Percentiles rank a stretch among this genome's conserved stretches.
phyloP scores from a whole-genome alignment of 1,284 basidiomycete genomes.

The Somion occarium region DNA sequence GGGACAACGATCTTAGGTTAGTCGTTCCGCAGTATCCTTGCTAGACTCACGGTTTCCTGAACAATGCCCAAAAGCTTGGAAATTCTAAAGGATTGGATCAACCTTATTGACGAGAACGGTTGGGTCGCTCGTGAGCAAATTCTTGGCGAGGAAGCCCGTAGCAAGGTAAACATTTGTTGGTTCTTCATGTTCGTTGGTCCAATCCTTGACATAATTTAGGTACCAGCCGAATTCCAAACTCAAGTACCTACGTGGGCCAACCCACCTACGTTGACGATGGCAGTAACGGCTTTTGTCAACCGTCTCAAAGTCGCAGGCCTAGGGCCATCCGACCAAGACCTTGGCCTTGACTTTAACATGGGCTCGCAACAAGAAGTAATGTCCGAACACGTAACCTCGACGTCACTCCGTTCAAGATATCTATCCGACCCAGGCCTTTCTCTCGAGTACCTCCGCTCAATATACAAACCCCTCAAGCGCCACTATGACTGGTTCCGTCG shows the following conservation, averaged over 20 bases:
- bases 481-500: slow-evolving; percentile 96
- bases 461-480: slow-evolving; percentile 80
- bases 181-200: slow-evolving; percentile 4
- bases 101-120: slow-evolving; percentile 87
- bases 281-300: slow-evolving; percentile 81
- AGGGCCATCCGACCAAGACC: slow-evolving; percentile 51
- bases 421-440: slow-evolving; percentile 59
- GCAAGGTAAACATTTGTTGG: slow-evolving; percentile 51
- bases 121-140: slow-evolving; percentile 97
- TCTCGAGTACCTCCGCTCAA: slow-evolving; percentile 64
- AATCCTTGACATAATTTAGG: slow-evolving; percentile 35
- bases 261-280: slow-evolving; percentile 90
- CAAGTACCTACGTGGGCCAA: slow-evolving; percentile 94
- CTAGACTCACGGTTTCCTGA: not conserved
- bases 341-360: slow-evolving; percentile 58
- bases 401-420: slow-evolving; percentile 37
- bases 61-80: slow-evolving; percentile 60
- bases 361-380: slow-evolving; percentile 44
- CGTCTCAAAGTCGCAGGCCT: slow-evolving; percentile 50
- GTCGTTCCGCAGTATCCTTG: too few species aligned
- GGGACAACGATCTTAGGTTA: slow-evolving; percentile 88
- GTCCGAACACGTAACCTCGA: slow-evolving; percentile 14
- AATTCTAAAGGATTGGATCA: slow-evolving; percentile 87
- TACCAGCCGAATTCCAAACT: slow-evolving; percentile 84
- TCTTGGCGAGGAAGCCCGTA: slow-evolving; percentile 90